A percentile compares a stretch with the other conserved stretches of the same genome.
Conservation (phyloP, 164 flowering plant species). For the Chimonanthus praecox region DNA sequence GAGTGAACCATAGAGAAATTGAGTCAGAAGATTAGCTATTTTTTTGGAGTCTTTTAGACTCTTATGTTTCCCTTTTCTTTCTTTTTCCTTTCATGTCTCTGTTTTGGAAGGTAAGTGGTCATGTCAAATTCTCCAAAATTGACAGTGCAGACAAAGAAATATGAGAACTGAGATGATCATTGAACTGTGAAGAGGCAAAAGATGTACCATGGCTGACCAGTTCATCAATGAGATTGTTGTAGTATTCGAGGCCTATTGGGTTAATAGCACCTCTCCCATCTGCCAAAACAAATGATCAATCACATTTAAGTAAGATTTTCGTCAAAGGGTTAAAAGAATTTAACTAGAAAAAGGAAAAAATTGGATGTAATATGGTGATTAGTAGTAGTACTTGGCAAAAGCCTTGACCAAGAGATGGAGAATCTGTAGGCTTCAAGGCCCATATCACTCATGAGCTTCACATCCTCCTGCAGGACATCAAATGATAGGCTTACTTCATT, state of each 20-base stretch:
- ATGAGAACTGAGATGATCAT: too few relatives aligned
- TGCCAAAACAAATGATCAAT: not conserved
- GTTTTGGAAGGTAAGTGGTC: too few relatives aligned
- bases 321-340: not conserved
- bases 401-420: constrained; percentile 24
- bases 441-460: constrained; percentile 15
- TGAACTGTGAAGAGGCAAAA: not conserved
- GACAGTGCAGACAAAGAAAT: too few relatives aligned
- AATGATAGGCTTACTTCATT: not conserved
- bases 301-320: not conserved
- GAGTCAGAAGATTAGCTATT: too few relatives aligned
- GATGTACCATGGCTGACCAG: constrained; percentile 14
- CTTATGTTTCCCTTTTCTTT: too few relatives aligned
- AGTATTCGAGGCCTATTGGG: constrained; percentile 16
- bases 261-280: constrained; percentile 20
- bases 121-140: too few relatives aligned
- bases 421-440: constrained; percentile 18
- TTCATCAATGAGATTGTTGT: constrained; percentile 20
- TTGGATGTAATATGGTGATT: not conserved
- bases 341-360: not conserved
- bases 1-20: too few relatives aligned
- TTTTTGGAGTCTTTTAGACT: too few relatives aligned
- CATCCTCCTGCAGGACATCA: constrained; percentile 19
- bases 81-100: too few relatives aligned
- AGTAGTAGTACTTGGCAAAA: constrained; percentile 10